Base-by-base conservation (phyloP, 2,329 filamentous ascomycete species). In the Neonectria magnoliae region DNA sequence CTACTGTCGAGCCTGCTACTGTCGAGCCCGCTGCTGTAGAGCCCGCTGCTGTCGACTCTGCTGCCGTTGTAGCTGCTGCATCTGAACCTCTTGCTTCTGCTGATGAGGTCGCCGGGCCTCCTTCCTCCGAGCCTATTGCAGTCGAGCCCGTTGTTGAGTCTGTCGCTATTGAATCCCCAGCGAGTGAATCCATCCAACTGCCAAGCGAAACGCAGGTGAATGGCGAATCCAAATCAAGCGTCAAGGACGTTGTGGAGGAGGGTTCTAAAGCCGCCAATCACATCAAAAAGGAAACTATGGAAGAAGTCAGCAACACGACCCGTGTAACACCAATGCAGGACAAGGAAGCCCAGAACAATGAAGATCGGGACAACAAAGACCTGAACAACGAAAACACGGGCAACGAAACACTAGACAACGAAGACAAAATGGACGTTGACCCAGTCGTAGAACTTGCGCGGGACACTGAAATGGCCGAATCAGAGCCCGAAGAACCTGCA, bases 401-500 rank as follows among this genome's bases (percentile, higher is more conserved):
- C 36, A 38, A 16, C 4, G 8, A 18, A 18, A 25, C 25, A 25
- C n/a, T 33, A 18, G 27, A 27, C n/a, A 56, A 64, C 31, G 62
- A 70, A 31, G 61, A 70, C 50, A 60, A 66, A 41, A 72, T 74
- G 68, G 70, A 72, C 8, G 58, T 72, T 38, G 70, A 70, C 44
- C 47, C 60, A 11, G 51, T 65, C 22, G 63, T 67, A 16, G 54
- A 60, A 18, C 51, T 50, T 22, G 36, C 52, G 14, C 61, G 68
- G 59, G 69, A 72, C 38, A 27, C 65, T 5, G 71, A 70, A 38
- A 73, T 72, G 63, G 27, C 69, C 25, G 68, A 73, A 9, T 20
- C 38, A 18, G n/a, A 64, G 14, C 33, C 36, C 4, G 42, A 57
- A 25, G 31, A 20, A 41, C 27, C 48, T 14, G 54, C 58, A 20